Evolutionary conservation across 495 filamentous ascomycete genomes (phyloP).

Genomic region (Aspergillus affinis): DNA sequence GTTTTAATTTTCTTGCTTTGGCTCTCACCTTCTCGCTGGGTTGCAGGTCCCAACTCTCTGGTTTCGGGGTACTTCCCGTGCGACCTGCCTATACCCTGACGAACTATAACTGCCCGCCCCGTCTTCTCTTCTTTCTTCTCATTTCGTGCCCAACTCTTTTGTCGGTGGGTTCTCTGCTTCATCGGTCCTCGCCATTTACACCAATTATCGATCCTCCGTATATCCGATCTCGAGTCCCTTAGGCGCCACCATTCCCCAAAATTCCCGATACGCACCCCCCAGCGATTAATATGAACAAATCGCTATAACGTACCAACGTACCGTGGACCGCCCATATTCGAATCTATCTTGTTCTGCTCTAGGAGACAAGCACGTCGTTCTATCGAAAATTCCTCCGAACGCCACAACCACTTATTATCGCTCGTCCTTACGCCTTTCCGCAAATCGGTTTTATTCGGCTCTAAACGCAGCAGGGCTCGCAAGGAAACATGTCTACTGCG

Average conservation of each 20-base stretch:
- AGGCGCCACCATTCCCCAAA: no score
- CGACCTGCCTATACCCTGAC: slow-evolving; percentile 12
- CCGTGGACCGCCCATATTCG: no score
- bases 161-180: no score
- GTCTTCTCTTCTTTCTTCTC: no score
- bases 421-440: background rate
- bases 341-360: no score
- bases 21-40: slow-evolving; percentile 28
- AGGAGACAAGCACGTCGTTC: no score
- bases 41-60: slow-evolving; percentile 26
- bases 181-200: background rate
- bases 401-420: background rate
- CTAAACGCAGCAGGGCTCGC: background rate
- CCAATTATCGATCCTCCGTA: background rate
- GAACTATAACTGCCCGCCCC: background rate
- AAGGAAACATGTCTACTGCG: slow-evolving; percentile 31
- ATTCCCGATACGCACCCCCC: no score
- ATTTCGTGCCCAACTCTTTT: no score
- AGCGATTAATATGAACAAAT: no score
- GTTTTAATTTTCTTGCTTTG: slow-evolving; percentile 15
- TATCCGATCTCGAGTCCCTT: no score
- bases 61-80: slow-evolving; percentile 26
- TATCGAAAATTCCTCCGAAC: no score
- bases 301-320: no score
- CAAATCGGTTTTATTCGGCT: background rate